These are phyloP conservation scores for Thozetella sp. DNA, from an alignment of 495 filamentous ascomycete genomes.

Conservation along the genomic window DNA sequence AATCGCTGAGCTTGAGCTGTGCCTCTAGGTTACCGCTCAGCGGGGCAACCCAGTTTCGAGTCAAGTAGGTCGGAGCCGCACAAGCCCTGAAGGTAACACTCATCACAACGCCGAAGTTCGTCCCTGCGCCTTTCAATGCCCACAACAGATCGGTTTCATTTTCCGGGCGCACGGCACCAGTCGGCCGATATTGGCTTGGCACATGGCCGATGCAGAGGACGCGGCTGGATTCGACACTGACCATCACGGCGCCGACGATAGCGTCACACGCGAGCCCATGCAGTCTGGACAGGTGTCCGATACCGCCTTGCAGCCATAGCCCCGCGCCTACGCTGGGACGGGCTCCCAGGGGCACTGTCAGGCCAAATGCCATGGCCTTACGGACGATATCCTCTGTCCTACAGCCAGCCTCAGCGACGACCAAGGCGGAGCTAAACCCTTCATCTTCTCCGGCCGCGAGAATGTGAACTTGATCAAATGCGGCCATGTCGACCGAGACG, in stretches of 20 bases:
- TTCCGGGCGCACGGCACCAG: conserved; percentile 43
- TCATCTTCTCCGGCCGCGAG: conserved; percentile 25
- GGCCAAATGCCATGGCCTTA: conserved; percentile 46
- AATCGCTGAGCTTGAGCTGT: conserved; percentile 35
- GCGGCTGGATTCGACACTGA: conserved; percentile 54
- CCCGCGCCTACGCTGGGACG: conserved; percentile 66
- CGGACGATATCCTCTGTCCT: conserved; percentile 58
- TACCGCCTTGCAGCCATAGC: conserved; percentile 66
- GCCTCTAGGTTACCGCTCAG: conserved; percentile 39
- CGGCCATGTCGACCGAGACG: conserved; percentile 59
- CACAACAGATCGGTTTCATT: conserved; percentile 60
- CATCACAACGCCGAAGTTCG: conserved; percentile 65
- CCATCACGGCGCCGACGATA: conserved; percentile 60
- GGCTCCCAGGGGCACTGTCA: conserved; percentile 61
- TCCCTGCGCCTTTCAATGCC: conserved; percentile 63
- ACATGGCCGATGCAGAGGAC: conserved; percentile 53
- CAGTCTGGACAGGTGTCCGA: conserved; percentile 59
- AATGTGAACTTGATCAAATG: conserved; percentile 56
- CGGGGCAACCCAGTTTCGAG: conserved; percentile 54
- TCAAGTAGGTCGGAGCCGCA: conserved; percentile 39
- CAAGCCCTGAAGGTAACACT: conserved; percentile 58
- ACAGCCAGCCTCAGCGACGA: conserved; percentile 56
- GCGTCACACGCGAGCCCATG: conserved; percentile 63
- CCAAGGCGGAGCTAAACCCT: conserved; percentile 31
- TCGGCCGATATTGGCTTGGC: conserved; percentile 47